phyloP scores from a whole-genome alignment of 805 yeast genomes.

The Candida mattraensis region DNA sequence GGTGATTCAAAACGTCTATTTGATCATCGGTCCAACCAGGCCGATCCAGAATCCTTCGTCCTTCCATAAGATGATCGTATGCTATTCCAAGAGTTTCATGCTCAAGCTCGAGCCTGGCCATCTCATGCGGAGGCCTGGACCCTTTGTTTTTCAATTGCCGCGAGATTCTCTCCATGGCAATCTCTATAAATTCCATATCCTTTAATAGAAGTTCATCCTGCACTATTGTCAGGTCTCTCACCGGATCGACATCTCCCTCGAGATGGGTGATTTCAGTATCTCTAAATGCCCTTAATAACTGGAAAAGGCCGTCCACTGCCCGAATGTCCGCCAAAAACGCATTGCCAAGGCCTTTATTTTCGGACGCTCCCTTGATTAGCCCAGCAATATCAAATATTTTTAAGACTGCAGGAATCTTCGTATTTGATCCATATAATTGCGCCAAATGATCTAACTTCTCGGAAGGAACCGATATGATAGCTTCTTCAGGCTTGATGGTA shows the following conservation, averaged over 20 bases:
- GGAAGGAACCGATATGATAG: slow-evolving; percentile 53
- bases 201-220: slow-evolving; percentile 64
- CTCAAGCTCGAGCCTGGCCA: slow-evolving; percentile 79
- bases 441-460: slow-evolving; percentile 48
- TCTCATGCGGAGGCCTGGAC: slow-evolving; percentile 69
- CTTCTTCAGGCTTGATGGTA: slow-evolving; percentile 72
- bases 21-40: slow-evolving; percentile 87
- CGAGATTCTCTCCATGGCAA: slow-evolving; percentile 58
- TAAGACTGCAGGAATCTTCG: slow-evolving; percentile 53
- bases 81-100: slow-evolving; percentile 75
- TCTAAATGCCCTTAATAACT: slow-evolving; percentile 63
- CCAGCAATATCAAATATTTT: slow-evolving; percentile 72
- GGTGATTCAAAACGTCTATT: slow-evolving; percentile 83
- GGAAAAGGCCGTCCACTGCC: slow-evolving; percentile 70
- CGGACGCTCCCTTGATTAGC: slow-evolving; percentile 59
- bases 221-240: slow-evolving; percentile 61
- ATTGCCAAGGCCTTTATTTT: slow-evolving; percentile 74
- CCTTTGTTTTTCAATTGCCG: slow-evolving; percentile 74
- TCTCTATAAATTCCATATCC: slow-evolving; percentile 73
- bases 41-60: slow-evolving; percentile 80
- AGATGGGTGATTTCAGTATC: slow-evolving; percentile 68
- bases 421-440: slow-evolving; percentile 47
- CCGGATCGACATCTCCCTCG: slow-evolving; percentile 63
- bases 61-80: slow-evolving; percentile 74
- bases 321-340: slow-evolving; percentile 67